Conservation (phyloP, 768 basidiomycete genomes). For the Suillus subalutaceus region DNA sequence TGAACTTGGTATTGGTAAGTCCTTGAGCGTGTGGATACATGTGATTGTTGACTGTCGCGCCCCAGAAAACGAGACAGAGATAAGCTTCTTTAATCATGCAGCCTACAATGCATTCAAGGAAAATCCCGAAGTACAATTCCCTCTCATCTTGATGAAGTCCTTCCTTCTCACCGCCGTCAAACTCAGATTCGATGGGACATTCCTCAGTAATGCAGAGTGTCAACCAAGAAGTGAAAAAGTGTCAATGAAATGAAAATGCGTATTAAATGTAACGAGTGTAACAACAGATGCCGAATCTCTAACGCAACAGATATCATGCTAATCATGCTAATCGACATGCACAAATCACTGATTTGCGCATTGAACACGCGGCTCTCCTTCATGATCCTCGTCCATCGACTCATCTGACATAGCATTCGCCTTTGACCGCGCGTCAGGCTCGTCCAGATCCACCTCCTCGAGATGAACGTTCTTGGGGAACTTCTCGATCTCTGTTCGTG, state of each 20-base stretch:
- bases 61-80: conserved; percentile 93
- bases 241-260: conserved; percentile 20
- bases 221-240: conserved; percentile 2
- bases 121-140: conserved; percentile 71
- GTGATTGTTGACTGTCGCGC: conserved; percentile 5
- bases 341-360: conserved; percentile 82
- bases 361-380: conserved; percentile 89
- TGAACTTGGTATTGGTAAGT: conserved; percentile 76
- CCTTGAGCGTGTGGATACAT: not conserved
- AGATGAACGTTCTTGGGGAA: conserved; percentile 67
- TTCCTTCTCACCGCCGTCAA: not conserved
- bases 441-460: conserved; percentile 85
- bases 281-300: conserved; percentile 33
- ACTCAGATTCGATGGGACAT: conserved; percentile 34
- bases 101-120: conserved; percentile 81
- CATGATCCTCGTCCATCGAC: conserved; percentile 90
- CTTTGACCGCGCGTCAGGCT: conserved; percentile 65
- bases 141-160: not conserved
- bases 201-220: conserved; percentile 13
- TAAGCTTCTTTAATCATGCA: conserved; percentile 84
- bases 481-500: conserved; percentile 67
- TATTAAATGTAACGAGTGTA: conserved; percentile 35
- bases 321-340: conserved; percentile 11
- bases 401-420: conserved; percentile 62
- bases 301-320: conserved; percentile 16